phyloP scores from a whole-genome alignment of 2,329 filamentous ascomycete species.

The Xylaria arbuscula region DNA sequence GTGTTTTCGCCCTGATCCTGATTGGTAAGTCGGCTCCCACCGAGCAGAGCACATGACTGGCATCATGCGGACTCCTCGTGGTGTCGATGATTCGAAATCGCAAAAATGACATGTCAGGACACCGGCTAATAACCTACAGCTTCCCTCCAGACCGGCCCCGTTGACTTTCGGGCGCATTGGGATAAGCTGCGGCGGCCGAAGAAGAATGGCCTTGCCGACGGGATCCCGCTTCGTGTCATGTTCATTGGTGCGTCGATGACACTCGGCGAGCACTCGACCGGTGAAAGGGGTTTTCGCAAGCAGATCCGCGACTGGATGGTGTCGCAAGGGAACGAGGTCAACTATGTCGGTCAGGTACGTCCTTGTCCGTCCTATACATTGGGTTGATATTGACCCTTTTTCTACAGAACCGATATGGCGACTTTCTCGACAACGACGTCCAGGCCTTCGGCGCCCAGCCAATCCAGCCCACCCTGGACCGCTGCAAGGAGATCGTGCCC shows the following conservation, averaged over 20 bases:
- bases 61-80: background rate
- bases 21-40: constrained; percentile 36
- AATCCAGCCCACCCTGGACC: constrained; percentile 46
- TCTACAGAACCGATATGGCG: constrained; percentile 45
- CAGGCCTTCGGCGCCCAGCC: constrained; percentile 48
- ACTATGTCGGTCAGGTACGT: constrained; percentile 45
- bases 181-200: constrained; percentile 41
- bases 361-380: background rate
- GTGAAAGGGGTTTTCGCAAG: constrained; percentile 45
- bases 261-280: constrained; percentile 47
- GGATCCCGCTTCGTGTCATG: constrained; percentile 47
- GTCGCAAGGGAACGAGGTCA: constrained; percentile 45
- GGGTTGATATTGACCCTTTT: constrained; percentile 29
- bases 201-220: constrained; percentile 40
- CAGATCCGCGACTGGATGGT: constrained; percentile 47
- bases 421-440: constrained; percentile 49
- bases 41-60: background rate
- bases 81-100: background rate
- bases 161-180: constrained; percentile 44
- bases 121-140: constrained; percentile 27
- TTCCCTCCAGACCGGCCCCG: constrained; percentile 41
- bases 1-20: constrained; percentile 40
- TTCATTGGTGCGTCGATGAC: constrained; percentile 48
- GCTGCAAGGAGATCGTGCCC: constrained; percentile 46
- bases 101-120: background rate